Conservation (phyloP, 176 grass and related monocot species). For the Areca catechu region DNA sequence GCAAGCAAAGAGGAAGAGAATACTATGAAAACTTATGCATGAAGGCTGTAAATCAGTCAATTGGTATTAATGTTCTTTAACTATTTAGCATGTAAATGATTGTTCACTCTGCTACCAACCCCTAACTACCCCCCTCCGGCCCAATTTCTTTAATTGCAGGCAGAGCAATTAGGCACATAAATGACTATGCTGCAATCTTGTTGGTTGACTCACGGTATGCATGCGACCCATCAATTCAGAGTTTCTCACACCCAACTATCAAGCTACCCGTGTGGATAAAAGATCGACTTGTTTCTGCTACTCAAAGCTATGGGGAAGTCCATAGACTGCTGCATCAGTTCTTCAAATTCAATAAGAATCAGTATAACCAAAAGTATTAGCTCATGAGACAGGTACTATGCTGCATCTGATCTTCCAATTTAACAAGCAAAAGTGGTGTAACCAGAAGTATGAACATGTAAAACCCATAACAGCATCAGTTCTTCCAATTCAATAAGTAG, state of each 20-base stretch:
- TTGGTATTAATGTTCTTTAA: slow-evolving; percentile 36
- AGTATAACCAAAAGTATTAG: no score
- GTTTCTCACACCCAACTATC: slow-evolving; percentile 40
- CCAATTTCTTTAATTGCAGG: slow-evolving; percentile 43
- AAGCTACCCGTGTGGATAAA: slow-evolving; percentile 94
- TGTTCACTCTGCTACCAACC: not conserved
- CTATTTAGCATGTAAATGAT: not conserved
- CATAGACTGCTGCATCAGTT: slow-evolving; percentile 62
- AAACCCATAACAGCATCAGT: no score
- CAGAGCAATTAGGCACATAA: slow-evolving; percentile 90
- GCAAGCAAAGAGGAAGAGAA: slow-evolving; percentile 59
- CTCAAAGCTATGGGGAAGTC: slow-evolving; percentile 68
- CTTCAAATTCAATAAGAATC: slow-evolving; percentile 58
- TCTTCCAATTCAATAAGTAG: no score
- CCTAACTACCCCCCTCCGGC: not conserved
- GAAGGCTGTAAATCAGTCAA: slow-evolving; percentile 98
- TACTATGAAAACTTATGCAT: slow-evolving; percentile 98
- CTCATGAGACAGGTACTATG: no score
- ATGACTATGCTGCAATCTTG: slow-evolving; percentile 91
- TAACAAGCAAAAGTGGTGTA: no score
- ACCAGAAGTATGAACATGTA: no score
- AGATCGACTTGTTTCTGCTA: slow-evolving; percentile 41
- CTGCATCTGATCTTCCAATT: no score
- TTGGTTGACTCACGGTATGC: slow-evolving; percentile 76
- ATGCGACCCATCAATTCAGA: slow-evolving; percentile 23